Percentiles rank a stretch among this genome's conserved stretches.
phyloP scores from a whole-genome alignment of 2,329 filamentous ascomycete species.

The Penicillium sp. region DNA sequence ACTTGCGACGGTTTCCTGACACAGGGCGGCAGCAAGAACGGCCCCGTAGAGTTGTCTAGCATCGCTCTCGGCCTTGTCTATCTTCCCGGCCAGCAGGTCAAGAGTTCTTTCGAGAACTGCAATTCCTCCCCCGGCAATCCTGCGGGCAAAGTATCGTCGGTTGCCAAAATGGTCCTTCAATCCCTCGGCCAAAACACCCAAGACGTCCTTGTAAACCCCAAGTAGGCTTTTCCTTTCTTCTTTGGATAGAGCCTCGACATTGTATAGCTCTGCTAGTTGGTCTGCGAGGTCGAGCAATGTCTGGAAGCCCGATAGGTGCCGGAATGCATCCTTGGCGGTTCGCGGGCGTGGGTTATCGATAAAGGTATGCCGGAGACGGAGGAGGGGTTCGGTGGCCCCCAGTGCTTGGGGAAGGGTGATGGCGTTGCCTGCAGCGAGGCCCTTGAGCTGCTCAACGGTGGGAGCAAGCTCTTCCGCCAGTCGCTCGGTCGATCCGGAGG shows the following conservation, averaged over 20 bases:
- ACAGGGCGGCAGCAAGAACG: constrained; percentile 75
- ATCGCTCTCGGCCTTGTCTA: constrained; percentile 46
- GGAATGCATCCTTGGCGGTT: constrained; percentile 74
- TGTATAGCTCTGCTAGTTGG: constrained; percentile 72
- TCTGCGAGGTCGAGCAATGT: constrained; percentile 67
- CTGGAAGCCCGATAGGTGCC: constrained; percentile 76
- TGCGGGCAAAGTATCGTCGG: constrained; percentile 76
- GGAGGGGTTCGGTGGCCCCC: constrained; percentile 56
- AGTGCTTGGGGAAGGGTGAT: constrained; percentile 34
- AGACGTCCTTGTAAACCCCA: constrained; percentile 57
- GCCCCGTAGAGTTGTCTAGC: constrained; percentile 80
- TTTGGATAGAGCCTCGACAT: constrained; percentile 57
- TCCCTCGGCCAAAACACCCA: constrained; percentile 67
- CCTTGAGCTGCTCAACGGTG: constrained; percentile 38
- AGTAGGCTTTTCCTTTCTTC: constrained; percentile 66
- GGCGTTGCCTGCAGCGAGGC: constrained; percentile 29
- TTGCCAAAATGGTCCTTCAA: constrained; percentile 82
- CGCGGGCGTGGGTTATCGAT: constrained; percentile 52
- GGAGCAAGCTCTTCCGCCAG: constrained; percentile 39
- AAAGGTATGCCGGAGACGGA: constrained; percentile 65
- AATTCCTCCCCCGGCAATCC: constrained; percentile 76
- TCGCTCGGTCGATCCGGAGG: constrained; percentile 34
- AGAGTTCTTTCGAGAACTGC: constrained; percentile 68
- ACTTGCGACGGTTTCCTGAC: constrained; percentile 70
- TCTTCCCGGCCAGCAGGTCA: constrained; percentile 65